A percentile compares a stretch with the other conserved stretches of the same genome.
Evolutionary conservation across 176 grass and related monocot species (phyloP).

Genomic region (Paspalum vaginatum): DNA sequence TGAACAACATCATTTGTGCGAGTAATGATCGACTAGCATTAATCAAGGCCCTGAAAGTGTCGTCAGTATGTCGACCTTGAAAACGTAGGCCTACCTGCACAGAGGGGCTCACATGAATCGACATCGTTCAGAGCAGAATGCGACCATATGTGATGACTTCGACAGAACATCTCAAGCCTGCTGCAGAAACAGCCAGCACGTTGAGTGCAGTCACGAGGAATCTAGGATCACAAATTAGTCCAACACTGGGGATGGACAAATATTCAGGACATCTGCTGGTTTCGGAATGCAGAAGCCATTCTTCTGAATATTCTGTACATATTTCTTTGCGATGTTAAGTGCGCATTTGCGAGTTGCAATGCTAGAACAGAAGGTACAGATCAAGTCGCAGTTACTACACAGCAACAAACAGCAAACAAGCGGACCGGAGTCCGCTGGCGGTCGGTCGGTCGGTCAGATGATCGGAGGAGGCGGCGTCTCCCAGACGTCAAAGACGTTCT

Average conservation of each 20-base stretch:
- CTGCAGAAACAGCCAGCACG: neutral
- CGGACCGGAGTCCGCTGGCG: too few relatives aligned
- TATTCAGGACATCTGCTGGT: too few relatives aligned
- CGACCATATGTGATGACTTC: slow-evolving; percentile 32
- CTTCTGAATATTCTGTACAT: too few relatives aligned
- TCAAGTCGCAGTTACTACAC: neutral
- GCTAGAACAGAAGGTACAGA: neutral
- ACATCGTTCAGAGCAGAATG: slow-evolving; percentile 3
- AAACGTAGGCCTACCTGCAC: slow-evolving; percentile 5
- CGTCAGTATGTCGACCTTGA: neutral
- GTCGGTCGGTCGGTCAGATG: slow-evolving; percentile 70
- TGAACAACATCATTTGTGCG: neutral
- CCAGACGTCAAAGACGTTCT: slow-evolving; percentile 99
- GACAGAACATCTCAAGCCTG: slow-evolving; percentile 31
- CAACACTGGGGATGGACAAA: neutral
- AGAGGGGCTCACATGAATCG: slow-evolving; percentile 3
- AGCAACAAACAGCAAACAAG: too few relatives aligned
- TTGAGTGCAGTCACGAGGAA: neutral
- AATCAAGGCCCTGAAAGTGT: neutral
- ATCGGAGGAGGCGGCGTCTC: slow-evolving; percentile 85
- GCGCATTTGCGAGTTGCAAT: slow-evolving; percentile 1
- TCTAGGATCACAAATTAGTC: neutral
- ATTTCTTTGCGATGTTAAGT: slow-evolving; percentile 29
- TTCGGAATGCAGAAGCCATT: slow-evolving; percentile 20
- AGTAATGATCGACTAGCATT: neutral